Evolutionary conservation across 1,284 basidiomycete genomes (phyloP).

Genomic region (Fistulinella cinereoalba): DNA sequence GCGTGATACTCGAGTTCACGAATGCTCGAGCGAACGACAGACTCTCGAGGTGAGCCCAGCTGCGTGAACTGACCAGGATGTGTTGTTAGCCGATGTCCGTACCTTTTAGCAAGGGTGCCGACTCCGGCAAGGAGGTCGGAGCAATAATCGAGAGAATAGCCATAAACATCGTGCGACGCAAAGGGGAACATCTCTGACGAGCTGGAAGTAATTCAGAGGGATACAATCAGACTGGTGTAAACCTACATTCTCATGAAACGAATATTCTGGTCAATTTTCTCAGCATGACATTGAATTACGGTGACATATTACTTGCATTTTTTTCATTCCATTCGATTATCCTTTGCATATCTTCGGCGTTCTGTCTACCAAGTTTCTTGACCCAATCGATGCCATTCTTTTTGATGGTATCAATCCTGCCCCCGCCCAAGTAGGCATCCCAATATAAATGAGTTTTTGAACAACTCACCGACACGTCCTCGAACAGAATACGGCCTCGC

Average conservation of each 20-base stretch:
- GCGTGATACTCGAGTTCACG: constrained; percentile 83
- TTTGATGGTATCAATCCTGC: constrained; percentile 71
- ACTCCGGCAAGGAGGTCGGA: constrained; percentile 44
- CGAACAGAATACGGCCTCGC: constrained; percentile 68
- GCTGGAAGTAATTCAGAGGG: constrained; percentile 12
- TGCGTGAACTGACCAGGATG: constrained; percentile 91
- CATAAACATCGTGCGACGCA: constrained; percentile 77
- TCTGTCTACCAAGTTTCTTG: constrained; percentile 76
- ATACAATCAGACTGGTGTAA: background rate
- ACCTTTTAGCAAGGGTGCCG: constrained; percentile 72
- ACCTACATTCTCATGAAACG: constrained; percentile 68
- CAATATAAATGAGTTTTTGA: background rate
- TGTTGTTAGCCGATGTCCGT: constrained; percentile 79
- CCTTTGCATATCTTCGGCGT: constrained; percentile 65
- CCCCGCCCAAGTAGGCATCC: background rate
- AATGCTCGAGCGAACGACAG: constrained; percentile 73
- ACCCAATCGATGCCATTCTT: constrained; percentile 81
- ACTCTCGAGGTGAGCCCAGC: constrained; percentile 71
- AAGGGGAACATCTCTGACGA: constrained; percentile 93
- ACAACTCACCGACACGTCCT: constrained; percentile 56
- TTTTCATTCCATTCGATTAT: constrained; percentile 86
- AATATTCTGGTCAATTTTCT: constrained; percentile 46
- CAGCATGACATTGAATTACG: background rate
- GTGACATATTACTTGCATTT: constrained; percentile 44
- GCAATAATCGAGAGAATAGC: constrained; percentile 71